phyloP scores from a whole-genome alignment of 305 asterid species.

The Petunia hybrid region DNA sequence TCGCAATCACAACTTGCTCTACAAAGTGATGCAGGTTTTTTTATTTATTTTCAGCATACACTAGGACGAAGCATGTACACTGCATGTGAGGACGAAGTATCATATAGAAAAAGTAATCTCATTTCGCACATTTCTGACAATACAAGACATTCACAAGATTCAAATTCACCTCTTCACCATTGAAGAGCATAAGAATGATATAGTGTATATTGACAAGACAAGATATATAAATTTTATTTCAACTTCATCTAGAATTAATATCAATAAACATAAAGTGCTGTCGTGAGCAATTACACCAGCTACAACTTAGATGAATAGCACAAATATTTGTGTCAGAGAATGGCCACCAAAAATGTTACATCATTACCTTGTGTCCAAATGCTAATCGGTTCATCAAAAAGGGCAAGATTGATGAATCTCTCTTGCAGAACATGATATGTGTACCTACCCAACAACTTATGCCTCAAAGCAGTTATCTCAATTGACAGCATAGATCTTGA shows the following conservation, averaged over 20 bases:
- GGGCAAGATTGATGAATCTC: neutral
- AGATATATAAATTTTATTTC: neutral
- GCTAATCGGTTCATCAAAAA: constrained; percentile 1
- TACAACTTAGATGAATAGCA: constrained; percentile 23
- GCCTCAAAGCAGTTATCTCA: constrained; percentile 24
- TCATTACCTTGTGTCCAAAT: neutral
- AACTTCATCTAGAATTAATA: constrained; percentile 10
- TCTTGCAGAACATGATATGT: neutral
- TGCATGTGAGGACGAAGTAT: neutral
- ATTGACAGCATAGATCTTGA: constrained; percentile 15
- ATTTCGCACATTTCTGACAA: neutral
- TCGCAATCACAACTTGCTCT: neutral
- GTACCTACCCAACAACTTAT: constrained; percentile 22
- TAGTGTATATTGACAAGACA: neutral
- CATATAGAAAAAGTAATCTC: neutral
- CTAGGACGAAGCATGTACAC: neutral
- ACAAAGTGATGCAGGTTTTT: neutral
- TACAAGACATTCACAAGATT: neutral
- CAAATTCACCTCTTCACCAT: neutral
- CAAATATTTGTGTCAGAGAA: neutral
- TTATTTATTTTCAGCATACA: too few species aligned
- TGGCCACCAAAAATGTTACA: neutral
- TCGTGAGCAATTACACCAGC: constrained; percentile 18
- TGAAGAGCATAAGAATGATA: neutral
- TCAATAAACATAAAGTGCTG: constrained; percentile 20